Base-by-base conservation (phyloP, 345 rosid genomes). In the Sapria himalayana region DNA sequence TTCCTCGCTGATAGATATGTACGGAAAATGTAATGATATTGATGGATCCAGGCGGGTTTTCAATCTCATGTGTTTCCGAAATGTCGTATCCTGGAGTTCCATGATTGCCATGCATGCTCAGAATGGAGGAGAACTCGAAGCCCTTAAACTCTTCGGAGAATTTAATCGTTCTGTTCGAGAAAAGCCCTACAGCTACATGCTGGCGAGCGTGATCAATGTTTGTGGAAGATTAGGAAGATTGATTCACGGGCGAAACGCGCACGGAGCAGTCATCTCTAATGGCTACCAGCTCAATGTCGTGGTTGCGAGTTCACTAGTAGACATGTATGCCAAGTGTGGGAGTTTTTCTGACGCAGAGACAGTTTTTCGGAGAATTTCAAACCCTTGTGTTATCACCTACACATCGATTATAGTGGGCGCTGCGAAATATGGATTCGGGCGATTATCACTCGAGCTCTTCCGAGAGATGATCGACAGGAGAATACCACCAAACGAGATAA, bases 241-340 rank as follows among this genome's bases (percentile, higher is more conserved):
- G 12, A 61, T 49, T 37, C 47, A 60, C 4, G 95, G 95, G 13
- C 70, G 60, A 57, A 56, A 61, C 9, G 48, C 77, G 16, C 95
- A 84, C 39, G 73, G 89, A 11, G 67, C 73, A 3, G 81, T 59
- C 33, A 64, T 70, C 41, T 71, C 67, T 0, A 10, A 33, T 25
- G 70, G 70, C 5, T 54, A 60, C 24, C 73, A 64, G 32, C 17
- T 52, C 0, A 73, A 72, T 43, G 64, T 46, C 15, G 81, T 84
- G 14, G 69, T 84, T 47, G 71, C 75, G 4, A 60, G 63, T 11
- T 62, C 92, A 14, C 66, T 84, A 41, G 65, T 84, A 4, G 95
- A 84, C 61, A 79, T 79, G 95, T 84, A 84, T 41, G 65, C 77
- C 3, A 84, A 84, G 51, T 71, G 92, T 12, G 92, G 92, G 13